Evolutionary conservation across 225 moss, liverwort and hornwort species (phyloP).

Genomic region (Antitrichia curtipendula): DNA sequence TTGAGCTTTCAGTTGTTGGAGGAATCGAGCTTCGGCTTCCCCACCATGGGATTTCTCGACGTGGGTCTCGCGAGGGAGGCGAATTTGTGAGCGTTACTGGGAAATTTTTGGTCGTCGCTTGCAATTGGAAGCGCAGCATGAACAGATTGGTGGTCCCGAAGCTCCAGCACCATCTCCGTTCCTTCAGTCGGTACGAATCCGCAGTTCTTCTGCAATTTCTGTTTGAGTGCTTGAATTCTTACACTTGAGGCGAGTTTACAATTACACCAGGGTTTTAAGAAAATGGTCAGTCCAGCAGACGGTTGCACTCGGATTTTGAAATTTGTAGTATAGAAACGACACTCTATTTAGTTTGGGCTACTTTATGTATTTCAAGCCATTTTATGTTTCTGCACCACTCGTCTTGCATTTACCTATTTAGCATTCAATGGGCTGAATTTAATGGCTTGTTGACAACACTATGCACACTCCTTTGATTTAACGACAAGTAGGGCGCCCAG

Average conservation of each 20-base stretch:
- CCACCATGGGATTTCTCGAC: background rate
- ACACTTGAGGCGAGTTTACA: background rate
- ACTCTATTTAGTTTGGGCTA: background rate
- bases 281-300: background rate
- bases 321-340: background rate
- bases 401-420: background rate
- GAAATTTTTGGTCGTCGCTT: too few relatives aligned
- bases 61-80: background rate
- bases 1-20: background rate
- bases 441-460: background rate
- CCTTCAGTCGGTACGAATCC: background rate
- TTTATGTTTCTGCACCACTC: background rate
- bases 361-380: background rate
- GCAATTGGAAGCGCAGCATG: conserved; percentile 10
- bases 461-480: background rate
- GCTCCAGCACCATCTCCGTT: conserved; percentile 4
- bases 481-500: background rate
- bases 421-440: background rate
- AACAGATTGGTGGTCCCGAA: conserved; percentile 10
- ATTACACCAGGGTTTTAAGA: background rate
- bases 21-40: background rate
- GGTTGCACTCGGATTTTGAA: background rate
- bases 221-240: background rate
- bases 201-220: background rate
- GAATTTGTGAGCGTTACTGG: background rate